Conservation (phyloP, 176 grass and related monocot genomes). For the Oryza meyeriana region DNA sequence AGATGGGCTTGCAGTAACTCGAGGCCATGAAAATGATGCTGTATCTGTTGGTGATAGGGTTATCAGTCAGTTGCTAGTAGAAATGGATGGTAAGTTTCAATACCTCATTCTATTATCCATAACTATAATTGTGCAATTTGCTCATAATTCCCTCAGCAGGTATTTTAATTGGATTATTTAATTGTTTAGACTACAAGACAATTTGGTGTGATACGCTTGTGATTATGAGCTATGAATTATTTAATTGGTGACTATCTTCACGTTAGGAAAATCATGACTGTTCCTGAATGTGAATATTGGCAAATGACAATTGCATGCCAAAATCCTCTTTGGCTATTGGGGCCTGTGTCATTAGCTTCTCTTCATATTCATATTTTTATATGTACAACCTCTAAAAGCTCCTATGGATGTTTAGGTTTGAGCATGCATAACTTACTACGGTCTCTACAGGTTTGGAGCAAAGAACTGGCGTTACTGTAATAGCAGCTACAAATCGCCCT, state of each 20-base stretch:
- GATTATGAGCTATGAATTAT: neutral
- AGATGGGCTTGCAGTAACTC: conserved; percentile 85
- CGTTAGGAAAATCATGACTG: neutral
- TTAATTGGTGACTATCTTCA: neutral
- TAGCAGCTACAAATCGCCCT: conserved; percentile 93
- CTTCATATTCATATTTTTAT: conserved; percentile 1
- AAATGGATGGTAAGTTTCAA: conserved; percentile 87
- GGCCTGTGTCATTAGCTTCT: neutral
- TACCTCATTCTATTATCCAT: neutral
- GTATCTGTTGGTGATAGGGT: conserved; percentile 80
- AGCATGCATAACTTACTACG: conserved; percentile 18
- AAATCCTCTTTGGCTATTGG: neutral
- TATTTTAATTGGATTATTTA: neutral
- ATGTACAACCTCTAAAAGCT: neutral
- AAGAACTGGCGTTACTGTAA: conserved; percentile 69
- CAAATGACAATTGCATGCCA: neutral
- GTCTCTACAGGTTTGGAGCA: conserved; percentile 69
- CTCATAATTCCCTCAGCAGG: neutral
- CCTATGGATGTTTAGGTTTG: neutral
- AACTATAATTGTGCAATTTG: neutral
- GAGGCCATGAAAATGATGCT: conserved; percentile 64
- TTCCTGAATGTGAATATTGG: neutral
- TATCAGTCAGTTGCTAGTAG: conserved; percentile 75
- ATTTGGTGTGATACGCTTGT: neutral
- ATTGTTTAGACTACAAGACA: neutral